phyloP scores from a whole-genome alignment of 768 basidiomycete species.

The Pleurotus giganteus region DNA sequence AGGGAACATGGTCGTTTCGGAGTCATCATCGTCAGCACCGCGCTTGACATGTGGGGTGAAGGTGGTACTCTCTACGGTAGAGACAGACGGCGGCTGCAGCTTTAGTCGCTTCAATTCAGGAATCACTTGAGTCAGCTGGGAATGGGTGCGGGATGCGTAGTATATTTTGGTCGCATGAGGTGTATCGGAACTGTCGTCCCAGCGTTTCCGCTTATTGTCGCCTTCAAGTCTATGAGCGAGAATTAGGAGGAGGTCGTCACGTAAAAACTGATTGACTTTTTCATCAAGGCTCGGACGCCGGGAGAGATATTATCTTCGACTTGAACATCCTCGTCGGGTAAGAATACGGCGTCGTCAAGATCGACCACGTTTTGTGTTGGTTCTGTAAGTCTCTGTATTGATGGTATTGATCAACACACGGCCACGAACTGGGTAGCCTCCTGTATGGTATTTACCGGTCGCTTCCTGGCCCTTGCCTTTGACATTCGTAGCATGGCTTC shows the following conservation, averaged over 20 bases:
- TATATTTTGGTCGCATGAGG: slow-evolving; percentile 78
- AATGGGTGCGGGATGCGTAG: slow-evolving; percentile 95
- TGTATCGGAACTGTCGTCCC: slow-evolving; percentile 30
- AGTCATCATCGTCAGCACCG: slow-evolving; percentile 23
- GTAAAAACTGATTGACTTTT: slow-evolving; percentile 48
- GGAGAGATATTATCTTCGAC: slow-evolving; percentile 65
- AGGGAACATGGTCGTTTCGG: slow-evolving; percentile 24
- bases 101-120: slow-evolving; percentile 80
- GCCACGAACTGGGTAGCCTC: slow-evolving; percentile 14
- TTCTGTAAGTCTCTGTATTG: slow-evolving; percentile 1
- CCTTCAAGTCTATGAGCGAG: slow-evolving; percentile 28
- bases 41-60: slow-evolving; percentile 18
- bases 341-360: slow-evolving; percentile 64
- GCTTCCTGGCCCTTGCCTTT: slow-evolving; percentile 58
- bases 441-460: slow-evolving; percentile 40
- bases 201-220: slow-evolving; percentile 16
- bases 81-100: slow-evolving; percentile 33
- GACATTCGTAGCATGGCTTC: slow-evolving; percentile 50
- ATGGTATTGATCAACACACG: slow-evolving; percentile 5
- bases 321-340: slow-evolving; percentile 56
- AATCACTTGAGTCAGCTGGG: slow-evolving; percentile 88
- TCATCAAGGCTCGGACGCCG: slow-evolving; percentile 77
- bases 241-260: not conserved
- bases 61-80: slow-evolving; percentile 6
- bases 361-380: slow-evolving; percentile 21